Evolutionary conservation across 768 basidiomycete genomes (phyloP).

Genomic region (Psilocybe azurescens): DNA sequence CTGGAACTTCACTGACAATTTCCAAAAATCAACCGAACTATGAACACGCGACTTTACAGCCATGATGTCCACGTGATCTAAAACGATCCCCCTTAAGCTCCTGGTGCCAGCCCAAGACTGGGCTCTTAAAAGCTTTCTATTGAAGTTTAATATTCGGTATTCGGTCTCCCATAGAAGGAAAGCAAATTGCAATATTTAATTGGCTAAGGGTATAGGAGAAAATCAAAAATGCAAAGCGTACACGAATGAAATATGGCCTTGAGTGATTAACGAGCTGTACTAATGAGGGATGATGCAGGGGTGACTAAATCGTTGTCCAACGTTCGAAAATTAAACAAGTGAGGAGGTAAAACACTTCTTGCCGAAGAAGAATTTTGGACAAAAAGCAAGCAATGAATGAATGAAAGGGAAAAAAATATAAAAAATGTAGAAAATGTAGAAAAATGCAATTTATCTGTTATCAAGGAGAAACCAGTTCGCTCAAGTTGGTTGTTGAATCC

Average conservation of each 20-base stretch:
- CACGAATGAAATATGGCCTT: slow-evolving; percentile 16
- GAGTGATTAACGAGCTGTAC: slow-evolving; percentile 28
- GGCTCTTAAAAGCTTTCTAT: neutral
- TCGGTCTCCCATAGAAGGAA: slow-evolving; percentile 7
- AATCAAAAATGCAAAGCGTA: slow-evolving; percentile 22
- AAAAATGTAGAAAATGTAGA: neutral
- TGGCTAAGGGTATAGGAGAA: slow-evolving; percentile 28
- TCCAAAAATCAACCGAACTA: slow-evolving; percentile 19
- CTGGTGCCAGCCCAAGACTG: no score
- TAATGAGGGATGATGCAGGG: slow-evolving; percentile 23
- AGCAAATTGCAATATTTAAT: slow-evolving; percentile 13
- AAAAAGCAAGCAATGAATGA: slow-evolving; percentile 14
- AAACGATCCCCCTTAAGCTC: neutral
- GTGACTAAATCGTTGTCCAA: slow-evolving; percentile 26
- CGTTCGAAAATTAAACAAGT: slow-evolving; percentile 18
- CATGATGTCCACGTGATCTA: slow-evolving; percentile 17
- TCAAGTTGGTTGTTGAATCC: slow-evolving; percentile 52
- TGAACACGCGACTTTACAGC: slow-evolving; percentile 34
- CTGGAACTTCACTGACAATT: slow-evolving; percentile 12
- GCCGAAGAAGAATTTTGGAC: slow-evolving; percentile 3
- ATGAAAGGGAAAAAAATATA: neutral
- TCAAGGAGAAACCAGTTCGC: slow-evolving; percentile 36
- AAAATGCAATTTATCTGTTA: neutral
- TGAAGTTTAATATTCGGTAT: neutral
- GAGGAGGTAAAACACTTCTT: slow-evolving; percentile 4